These are phyloP conservation scores for Trichomonas vaginalis DNA, from an alignment of 208 protist genomes.

Conservation along the genomic window DNA sequence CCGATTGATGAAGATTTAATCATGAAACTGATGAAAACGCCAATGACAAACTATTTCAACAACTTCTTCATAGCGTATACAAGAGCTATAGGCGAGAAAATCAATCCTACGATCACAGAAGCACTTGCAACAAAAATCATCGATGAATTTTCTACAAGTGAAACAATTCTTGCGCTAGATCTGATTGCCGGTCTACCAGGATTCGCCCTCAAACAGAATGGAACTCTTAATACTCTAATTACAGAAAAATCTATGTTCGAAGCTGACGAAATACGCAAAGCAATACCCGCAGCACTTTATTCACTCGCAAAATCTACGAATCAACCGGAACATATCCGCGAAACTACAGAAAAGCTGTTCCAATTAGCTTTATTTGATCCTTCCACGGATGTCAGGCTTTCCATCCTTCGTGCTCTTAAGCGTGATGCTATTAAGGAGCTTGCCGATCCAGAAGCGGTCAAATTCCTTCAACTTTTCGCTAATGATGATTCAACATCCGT, in stretches of 20 bases:
- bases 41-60: not conserved
- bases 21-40: not conserved
- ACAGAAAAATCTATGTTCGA: not conserved
- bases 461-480: not conserved
- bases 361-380: not conserved
- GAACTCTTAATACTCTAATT: not conserved
- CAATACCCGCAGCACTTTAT: not conserved
- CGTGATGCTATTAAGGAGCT: not conserved
- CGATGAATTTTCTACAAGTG: not conserved
- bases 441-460: not conserved
- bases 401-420: not conserved
- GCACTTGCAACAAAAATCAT: not conserved
- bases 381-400: not conserved
- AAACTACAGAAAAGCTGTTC: not conserved
- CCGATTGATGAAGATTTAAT: not conserved
- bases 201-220: not conserved
- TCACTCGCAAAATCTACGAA: not conserved
- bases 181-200: not conserved
- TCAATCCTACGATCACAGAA: not conserved
- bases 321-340: not conserved
- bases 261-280: not conserved
- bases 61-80: not conserved
- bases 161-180: not conserved
- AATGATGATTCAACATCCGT: slow-evolving; percentile 8
- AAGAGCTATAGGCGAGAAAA: not conserved